Evolutionary conservation across 1,284 basidiomycete species (phyloP).

Genomic region (Cryptococcus sp.): DNA sequence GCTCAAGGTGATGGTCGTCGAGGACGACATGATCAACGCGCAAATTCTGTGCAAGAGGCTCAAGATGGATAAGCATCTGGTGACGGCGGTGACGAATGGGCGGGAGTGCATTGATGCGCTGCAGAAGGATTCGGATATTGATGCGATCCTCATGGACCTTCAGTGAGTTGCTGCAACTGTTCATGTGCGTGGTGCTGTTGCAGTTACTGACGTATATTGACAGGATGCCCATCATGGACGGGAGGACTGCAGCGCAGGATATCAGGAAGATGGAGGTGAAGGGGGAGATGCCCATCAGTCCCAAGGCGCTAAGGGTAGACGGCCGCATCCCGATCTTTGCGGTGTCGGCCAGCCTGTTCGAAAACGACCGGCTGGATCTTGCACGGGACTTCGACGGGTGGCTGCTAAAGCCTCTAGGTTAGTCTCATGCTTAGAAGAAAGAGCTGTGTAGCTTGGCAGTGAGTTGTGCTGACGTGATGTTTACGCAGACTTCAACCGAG

Average conservation of each 20-base stretch:
- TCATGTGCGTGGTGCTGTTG: not conserved
- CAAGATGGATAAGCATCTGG: constrained; percentile 63
- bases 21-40: constrained; percentile 71
- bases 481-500: constrained; percentile 60
- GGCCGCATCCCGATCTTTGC: constrained; percentile 76
- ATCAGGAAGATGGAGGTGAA: constrained; percentile 63
- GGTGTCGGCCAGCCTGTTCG: constrained; percentile 71
- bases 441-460: not conserved
- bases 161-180: constrained; percentile 56
- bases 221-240: constrained; percentile 80
- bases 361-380: constrained; percentile 62
- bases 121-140: constrained; percentile 58
- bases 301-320: constrained; percentile 54
- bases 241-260: constrained; percentile 65
- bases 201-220: not conserved
- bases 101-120: constrained; percentile 70
- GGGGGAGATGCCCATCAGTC: constrained; percentile 4
- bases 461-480: not conserved
- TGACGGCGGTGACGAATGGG: constrained; percentile 69
- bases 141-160: constrained; percentile 79
- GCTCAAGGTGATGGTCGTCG: constrained; percentile 61
- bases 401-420: constrained; percentile 75
- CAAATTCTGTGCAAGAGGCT: constrained; percentile 69
- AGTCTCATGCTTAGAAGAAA: constrained; percentile 3
- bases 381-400: constrained; percentile 72